These are phyloP conservation scores for Cercospora sp. DNA, from an alignment of 2,329 filamentous ascomycete species.

Conservation along the genomic window DNA sequence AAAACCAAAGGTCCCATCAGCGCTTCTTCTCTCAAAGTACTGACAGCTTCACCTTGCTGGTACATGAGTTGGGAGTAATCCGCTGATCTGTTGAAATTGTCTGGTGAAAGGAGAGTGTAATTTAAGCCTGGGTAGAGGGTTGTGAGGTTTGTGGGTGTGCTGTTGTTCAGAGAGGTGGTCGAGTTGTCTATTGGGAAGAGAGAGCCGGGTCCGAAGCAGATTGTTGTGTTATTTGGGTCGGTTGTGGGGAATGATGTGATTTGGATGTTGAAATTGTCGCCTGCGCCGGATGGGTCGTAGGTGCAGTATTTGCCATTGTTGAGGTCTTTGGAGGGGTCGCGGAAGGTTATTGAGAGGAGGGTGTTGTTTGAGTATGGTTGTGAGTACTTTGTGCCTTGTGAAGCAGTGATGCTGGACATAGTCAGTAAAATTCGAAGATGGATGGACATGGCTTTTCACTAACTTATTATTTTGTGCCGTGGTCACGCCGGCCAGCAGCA, in stretches of 20 bases:
- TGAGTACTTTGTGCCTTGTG: not conserved
- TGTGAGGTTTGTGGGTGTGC: not conserved
- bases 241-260: not conserved
- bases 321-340: not conserved
- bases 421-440: not conserved
- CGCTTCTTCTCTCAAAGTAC: not conserved
- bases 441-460: not conserved
- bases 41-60: not conserved
- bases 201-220: not conserved
- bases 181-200: slow-evolving; percentile 1
- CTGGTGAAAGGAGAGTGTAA: not conserved
- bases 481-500: not conserved
- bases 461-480: not conserved
- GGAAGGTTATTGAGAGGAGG: not conserved
- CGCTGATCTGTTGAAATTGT: not conserved
- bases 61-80: not conserved
- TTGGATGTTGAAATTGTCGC: slow-evolving; percentile 1
- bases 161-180: not conserved
- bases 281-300: not conserved
- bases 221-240: not conserved
- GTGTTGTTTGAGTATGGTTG: not conserved
- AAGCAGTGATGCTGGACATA: not conserved
- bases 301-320: slow-evolving; percentile 1
- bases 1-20: not conserved
- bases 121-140: not conserved